Evolutionary conservation across 179 eudicot species (phyloP), one percentile per base, ranked within the genome.

Genomic region (Silene coronaria): DNA sequence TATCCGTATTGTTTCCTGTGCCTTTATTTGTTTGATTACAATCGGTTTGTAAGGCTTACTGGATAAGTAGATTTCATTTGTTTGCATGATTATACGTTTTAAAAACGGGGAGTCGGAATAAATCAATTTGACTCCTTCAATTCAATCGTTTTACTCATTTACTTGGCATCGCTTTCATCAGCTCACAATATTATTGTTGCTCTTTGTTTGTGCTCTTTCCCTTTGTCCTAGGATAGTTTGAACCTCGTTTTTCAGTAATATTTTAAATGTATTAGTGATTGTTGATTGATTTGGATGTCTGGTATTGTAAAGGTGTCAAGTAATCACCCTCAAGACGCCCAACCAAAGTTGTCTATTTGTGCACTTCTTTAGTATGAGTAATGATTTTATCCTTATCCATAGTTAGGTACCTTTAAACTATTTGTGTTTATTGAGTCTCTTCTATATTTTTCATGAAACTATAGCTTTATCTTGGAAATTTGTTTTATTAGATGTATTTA

Each of bases 381-480:
- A 63, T 51, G 80, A 78, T 72, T 65, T 72, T 55, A 73, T 65
- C 59, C 63, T 66, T 78, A 63, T 63, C 58, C 30, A 26, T 24
- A n/a, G 27, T 51, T 62, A 70, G 46, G 70, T 65, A 24, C 36
- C 38, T 36, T 3, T 30, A 17, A 1, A 65, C 4, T 23, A 67
- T 67, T 57, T 58, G 67, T 67, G 30, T 22, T 30, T 60, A 67
- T 74, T 7, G 27, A 48, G 70, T 11, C 32, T 55, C 26, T 74
- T 34, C 6, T 71, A 67, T 48, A 61, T 60, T 24, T 9, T 45
- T 34, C 34, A 23, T 65, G 0, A 65, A 30, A 65, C 8, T 28
- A 22, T 59, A 38, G 48, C 11, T 61, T 61, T 12, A 7, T 46
- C 11, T 3, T 36, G 17, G 55, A 38, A 17, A 28, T 66, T 22